Evolutionary conservation across 164 flowering plant species (phyloP).

Genomic region (Stephania cephalantha): DNA sequence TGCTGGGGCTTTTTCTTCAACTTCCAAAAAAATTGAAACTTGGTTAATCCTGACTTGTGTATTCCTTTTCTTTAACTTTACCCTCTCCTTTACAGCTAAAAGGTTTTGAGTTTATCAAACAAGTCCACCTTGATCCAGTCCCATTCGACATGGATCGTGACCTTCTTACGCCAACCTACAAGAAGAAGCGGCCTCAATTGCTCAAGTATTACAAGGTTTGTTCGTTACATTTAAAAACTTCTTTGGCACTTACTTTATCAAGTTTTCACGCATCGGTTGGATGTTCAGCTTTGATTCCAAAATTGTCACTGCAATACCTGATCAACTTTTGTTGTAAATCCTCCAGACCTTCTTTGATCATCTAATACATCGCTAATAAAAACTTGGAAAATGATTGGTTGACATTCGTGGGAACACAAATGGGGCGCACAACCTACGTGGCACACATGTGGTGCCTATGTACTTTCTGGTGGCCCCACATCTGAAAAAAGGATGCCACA

Average conservation of each 20-base stretch:
- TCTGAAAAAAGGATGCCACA: no score
- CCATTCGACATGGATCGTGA: constrained; percentile 96
- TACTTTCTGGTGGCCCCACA: no score
- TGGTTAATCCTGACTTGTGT: constrained; percentile 5
- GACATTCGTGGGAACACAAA: no score
- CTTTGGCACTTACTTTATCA: background rate
- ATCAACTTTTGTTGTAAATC: background rate
- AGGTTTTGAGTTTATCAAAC: constrained; percentile 88
- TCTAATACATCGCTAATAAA: no score
- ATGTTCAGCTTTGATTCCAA: background rate
- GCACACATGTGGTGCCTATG: no score
- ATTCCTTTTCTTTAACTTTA: no score
- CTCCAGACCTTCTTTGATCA: background rate
- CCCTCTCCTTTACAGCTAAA: constrained; percentile 54
- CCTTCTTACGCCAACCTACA: constrained; percentile 90
- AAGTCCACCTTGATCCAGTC: constrained; percentile 80
- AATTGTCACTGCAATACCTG: background rate
- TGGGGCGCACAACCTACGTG: no score
- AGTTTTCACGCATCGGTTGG: background rate
- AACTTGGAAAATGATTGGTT: no score
- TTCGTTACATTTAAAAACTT: background rate
- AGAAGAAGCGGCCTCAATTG: constrained; percentile 98
- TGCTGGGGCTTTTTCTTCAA: background rate
- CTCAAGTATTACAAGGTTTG: constrained; percentile 81
- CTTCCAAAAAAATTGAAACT: background rate